Conservation (phyloP, 345 rosid genomes). For the Linum trigynum region DNA sequence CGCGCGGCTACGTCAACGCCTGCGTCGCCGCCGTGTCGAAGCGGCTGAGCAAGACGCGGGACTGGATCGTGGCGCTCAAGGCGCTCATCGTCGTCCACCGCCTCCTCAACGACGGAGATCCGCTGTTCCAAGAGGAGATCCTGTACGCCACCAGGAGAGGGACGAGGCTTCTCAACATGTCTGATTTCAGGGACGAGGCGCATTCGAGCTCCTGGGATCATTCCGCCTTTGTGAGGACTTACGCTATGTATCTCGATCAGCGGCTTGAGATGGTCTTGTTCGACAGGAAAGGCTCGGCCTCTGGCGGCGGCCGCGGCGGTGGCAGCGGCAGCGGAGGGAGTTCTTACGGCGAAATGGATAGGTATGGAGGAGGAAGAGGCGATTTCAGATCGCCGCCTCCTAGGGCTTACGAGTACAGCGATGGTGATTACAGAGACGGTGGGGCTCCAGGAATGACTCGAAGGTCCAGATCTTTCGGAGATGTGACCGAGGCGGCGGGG, state of each 20-base stretch:
- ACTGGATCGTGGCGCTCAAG: conserved; percentile 90
- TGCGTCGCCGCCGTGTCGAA: conserved; percentile 69
- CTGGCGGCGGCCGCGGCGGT: conserved; percentile 9
- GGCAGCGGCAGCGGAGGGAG: neutral
- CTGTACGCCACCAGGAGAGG: conserved; percentile 63
- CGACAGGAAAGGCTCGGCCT: conserved; percentile 37
- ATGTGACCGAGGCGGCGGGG: conserved; percentile 48
- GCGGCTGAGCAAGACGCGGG: conserved; percentile 69
- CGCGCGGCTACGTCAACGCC: conserved; percentile 59
- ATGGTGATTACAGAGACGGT: conserved; percentile 18
- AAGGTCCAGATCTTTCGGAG: conserved; percentile 72
- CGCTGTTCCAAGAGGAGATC: conserved; percentile 64
- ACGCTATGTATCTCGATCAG: conserved; percentile 71
- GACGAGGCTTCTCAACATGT: conserved; percentile 62
- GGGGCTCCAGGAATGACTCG: conserved; percentile 32
- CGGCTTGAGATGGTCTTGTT: conserved; percentile 48
- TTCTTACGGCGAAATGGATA: conserved; percentile 26
- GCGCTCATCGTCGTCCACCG: conserved; percentile 63
- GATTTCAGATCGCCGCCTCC: conserved; percentile 67
- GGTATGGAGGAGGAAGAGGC: conserved; percentile 22
- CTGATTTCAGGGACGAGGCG: conserved; percentile 81
- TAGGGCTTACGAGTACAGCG: conserved; percentile 40
- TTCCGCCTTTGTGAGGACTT: conserved; percentile 65
- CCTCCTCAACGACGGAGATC: conserved; percentile 57
- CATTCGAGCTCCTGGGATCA: conserved; percentile 97